Evolutionary conservation across 2,329 filamentous ascomycete species (phyloP).

Genomic region (Fusarium bulbicola): DNA sequence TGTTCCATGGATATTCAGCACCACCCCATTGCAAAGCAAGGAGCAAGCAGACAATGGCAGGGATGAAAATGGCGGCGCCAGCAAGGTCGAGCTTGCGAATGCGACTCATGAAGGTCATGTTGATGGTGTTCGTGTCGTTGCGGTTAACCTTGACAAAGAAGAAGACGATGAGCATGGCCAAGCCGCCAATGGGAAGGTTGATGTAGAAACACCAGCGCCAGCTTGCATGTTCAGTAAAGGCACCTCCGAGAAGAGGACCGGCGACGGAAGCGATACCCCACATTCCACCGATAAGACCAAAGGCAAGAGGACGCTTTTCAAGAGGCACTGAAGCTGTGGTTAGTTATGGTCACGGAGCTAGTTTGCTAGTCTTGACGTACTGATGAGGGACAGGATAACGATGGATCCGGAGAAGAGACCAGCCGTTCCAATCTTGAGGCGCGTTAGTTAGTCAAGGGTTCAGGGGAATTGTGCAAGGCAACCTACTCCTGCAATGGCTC

Average conservation of each 20-base stretch:
- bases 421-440: slow-evolving; percentile 55
- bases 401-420: slow-evolving; percentile 61
- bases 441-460: slow-evolving; percentile 6
- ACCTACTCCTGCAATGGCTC: slow-evolving; percentile 58
- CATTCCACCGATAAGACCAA: slow-evolving; percentile 64
- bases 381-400: slow-evolving; percentile 56
- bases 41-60: slow-evolving; percentile 61
- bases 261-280: slow-evolving; percentile 64
- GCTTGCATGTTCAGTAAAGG: slow-evolving; percentile 57
- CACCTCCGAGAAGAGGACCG: slow-evolving; percentile 61
- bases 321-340: slow-evolving; percentile 55
- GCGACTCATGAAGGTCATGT: slow-evolving; percentile 48
- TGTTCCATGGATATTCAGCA: slow-evolving; percentile 59
- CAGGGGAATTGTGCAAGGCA: not conserved
- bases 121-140: slow-evolving; percentile 46
- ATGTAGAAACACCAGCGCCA: slow-evolving; percentile 64
- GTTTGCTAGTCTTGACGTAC: slow-evolving; percentile 33
- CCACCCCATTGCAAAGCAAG: slow-evolving; percentile 68
- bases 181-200: slow-evolving; percentile 57
- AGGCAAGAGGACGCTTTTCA: slow-evolving; percentile 61
- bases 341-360: not conserved
- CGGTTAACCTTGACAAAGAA: slow-evolving; percentile 56
- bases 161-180: slow-evolving; percentile 59
- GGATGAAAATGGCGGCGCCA: slow-evolving; percentile 61
- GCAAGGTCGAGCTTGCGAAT: slow-evolving; percentile 59